Conservation (phyloP, 331 rosid species). For the Pyrus hybrid region DNA sequence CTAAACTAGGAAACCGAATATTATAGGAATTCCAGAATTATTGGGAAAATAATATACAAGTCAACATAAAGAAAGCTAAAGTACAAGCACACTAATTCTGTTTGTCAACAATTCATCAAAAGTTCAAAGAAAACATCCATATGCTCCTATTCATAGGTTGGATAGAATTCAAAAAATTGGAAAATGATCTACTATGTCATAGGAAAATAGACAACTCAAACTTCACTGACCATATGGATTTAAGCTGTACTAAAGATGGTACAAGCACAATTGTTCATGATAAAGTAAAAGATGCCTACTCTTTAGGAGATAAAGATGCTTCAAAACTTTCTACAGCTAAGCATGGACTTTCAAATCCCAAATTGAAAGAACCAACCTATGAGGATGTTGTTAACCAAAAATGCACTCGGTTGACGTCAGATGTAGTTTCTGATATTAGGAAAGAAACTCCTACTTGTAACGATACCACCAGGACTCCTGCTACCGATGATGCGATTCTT, state of each 20-base stretch:
- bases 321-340: constrained; percentile 14
- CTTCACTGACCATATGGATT: constrained; percentile 11
- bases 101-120: constrained; percentile 16
- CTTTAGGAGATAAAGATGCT: constrained; percentile 31
- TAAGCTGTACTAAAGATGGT: constrained; percentile 16
- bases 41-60: too few relatives aligned
- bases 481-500: constrained; percentile 36
- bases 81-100: too few relatives aligned
- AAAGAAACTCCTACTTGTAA: constrained; percentile 19
- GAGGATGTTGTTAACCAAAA: constrained; percentile 20
- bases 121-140: constrained; percentile 31
- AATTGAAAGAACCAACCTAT: constrained; percentile 10
- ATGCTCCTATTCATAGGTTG: constrained; percentile 19
- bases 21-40: too few relatives aligned
- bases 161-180: constrained; percentile 15
- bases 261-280: constrained; percentile 11
- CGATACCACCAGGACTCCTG: constrained; percentile 21
- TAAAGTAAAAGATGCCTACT: constrained; percentile 16
- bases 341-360: constrained; percentile 14
- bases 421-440: constrained; percentile 18
- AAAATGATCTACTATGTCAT: constrained; percentile 15
- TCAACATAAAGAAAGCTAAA: too few relatives aligned
- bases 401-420: constrained; percentile 21
- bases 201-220: constrained; percentile 18
- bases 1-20: too few relatives aligned